A percentile compares a stretch with the other conserved stretches of the same genome.
These are phyloP conservation scores for Cyberlindnera mycetangii DNA, from an alignment of 805 yeast species.

Conservation along the genomic window DNA sequence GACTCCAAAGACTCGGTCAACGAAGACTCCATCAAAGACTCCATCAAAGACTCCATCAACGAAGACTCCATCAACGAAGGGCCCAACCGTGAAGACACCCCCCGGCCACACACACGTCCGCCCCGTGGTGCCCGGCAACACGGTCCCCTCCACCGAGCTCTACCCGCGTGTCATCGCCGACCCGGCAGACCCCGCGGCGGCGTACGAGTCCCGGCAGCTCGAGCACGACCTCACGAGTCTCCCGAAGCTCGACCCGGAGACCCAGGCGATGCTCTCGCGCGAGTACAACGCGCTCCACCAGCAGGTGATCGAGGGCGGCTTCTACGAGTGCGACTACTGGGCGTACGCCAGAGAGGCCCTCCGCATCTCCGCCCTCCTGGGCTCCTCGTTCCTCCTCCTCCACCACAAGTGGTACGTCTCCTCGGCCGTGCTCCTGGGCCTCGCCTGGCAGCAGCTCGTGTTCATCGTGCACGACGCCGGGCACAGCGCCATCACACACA, in stretches of 20 bases:
- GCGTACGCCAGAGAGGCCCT: constrained; percentile 66
- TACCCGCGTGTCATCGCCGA: constrained; percentile 43
- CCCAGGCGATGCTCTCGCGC: constrained; percentile 55
- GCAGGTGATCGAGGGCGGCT: constrained; percentile 51
- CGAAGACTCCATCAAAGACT: constrained; percentile 9
- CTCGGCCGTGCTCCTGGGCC: constrained; percentile 66
- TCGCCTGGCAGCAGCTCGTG: constrained; percentile 87
- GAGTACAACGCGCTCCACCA: constrained; percentile 63
- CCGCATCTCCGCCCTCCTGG: constrained; percentile 54
- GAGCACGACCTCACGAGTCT: constrained; percentile 51
- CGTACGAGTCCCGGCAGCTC: constrained; percentile 55
- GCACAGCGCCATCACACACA: constrained; percentile 78
- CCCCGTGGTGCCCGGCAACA: constrained; percentile 53
- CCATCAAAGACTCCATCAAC: background rate
- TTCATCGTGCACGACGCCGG: constrained; percentile 92
- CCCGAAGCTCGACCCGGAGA: constrained; percentile 65
- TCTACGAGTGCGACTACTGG: constrained; percentile 71
- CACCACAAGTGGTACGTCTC: constrained; percentile 41
- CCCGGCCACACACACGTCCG: constrained; percentile 29
- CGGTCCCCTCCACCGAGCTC: constrained; percentile 36
- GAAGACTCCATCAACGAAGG: background rate
- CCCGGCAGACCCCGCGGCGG: constrained; percentile 50
- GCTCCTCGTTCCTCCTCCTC: constrained; percentile 48
- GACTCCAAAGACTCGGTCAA: background rate
- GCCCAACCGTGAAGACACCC: background rate